A percentile compares a stretch with the other conserved stretches of the same genome.
Conservation (phyloP, 805 yeast genomes). For the Yarrowia sp. region DNA sequence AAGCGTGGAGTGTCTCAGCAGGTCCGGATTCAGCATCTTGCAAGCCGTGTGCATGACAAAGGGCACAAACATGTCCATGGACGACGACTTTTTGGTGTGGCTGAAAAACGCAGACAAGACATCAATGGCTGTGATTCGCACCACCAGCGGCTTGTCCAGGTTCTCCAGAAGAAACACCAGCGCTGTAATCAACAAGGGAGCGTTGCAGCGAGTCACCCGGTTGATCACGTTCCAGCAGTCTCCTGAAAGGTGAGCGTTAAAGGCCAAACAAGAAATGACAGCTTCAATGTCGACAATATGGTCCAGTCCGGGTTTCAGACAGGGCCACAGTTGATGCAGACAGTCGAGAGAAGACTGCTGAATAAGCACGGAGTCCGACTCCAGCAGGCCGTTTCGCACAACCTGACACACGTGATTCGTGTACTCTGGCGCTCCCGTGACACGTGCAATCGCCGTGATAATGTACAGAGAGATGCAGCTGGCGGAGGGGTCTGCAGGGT, state of each 20-base stretch:
- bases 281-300: conserved; percentile 33
- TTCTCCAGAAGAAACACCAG: conserved; percentile 14
- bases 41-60: conserved; percentile 25
- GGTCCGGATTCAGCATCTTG: conserved; percentile 28
- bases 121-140: conserved; percentile 13
- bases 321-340: conserved; percentile 9
- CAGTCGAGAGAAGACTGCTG: conserved; percentile 18
- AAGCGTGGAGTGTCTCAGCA: neutral
- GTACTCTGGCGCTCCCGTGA: conserved; percentile 11
- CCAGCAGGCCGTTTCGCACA: conserved; percentile 16
- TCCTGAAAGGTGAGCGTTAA: neutral
- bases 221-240: conserved; percentile 6
- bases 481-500: conserved; percentile 5
- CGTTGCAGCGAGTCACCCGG: conserved; percentile 13
- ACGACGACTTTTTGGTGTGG: neutral
- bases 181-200: conserved; percentile 12
- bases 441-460: conserved; percentile 28
- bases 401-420: conserved; percentile 17
- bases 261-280: conserved; percentile 5
- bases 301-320: conserved; percentile 13
- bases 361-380: conserved; percentile 14
- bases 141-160: neutral
- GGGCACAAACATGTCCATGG: conserved; percentile 36
- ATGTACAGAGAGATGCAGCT: conserved; percentile 22
- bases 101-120: neutral